phyloP scores from a whole-genome alignment of 768 basidiomycete genomes.

The Lactarius hatsudake region DNA sequence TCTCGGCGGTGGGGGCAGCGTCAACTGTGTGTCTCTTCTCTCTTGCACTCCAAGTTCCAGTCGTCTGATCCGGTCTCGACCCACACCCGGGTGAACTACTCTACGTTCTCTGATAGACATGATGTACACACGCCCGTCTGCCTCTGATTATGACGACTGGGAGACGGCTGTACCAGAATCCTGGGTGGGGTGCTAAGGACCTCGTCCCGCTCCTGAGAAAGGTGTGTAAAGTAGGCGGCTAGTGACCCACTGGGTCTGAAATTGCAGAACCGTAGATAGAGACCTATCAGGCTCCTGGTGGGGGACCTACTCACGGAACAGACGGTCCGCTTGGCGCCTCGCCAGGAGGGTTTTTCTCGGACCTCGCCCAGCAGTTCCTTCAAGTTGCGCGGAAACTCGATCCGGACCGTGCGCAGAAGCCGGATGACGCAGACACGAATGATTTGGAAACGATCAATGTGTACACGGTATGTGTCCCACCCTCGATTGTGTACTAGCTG shows the following conservation, averaged over 20 bases:
- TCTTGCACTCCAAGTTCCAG: background rate
- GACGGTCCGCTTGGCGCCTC: no score
- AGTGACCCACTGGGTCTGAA: background rate
- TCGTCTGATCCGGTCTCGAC: background rate
- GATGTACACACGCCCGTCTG: constrained; percentile 55
- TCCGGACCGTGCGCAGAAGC: no score
- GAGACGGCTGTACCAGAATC: constrained; percentile 42
- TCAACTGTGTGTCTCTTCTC: constrained; percentile 46
- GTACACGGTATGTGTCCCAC: background rate
- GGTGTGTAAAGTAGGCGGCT: constrained; percentile 33
- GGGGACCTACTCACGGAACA: no score
- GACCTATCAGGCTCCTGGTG: no score
- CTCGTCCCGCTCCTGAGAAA: constrained; percentile 58
- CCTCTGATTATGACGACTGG: constrained; percentile 54
- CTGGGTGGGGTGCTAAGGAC: constrained; percentile 58
- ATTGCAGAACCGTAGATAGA: no score
- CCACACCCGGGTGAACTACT: background rate
- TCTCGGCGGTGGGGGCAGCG: constrained; percentile 59
- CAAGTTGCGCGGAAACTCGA: no score
- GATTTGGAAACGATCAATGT: no score
- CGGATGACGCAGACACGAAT: no score
- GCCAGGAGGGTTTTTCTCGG: no score
- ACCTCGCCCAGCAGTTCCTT: no score
- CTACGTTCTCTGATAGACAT: constrained; percentile 30
- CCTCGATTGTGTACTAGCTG: no score